Base-by-base conservation (phyloP, 148 eudicot genomes). In the Vaccinium vitisidaea region DNA sequence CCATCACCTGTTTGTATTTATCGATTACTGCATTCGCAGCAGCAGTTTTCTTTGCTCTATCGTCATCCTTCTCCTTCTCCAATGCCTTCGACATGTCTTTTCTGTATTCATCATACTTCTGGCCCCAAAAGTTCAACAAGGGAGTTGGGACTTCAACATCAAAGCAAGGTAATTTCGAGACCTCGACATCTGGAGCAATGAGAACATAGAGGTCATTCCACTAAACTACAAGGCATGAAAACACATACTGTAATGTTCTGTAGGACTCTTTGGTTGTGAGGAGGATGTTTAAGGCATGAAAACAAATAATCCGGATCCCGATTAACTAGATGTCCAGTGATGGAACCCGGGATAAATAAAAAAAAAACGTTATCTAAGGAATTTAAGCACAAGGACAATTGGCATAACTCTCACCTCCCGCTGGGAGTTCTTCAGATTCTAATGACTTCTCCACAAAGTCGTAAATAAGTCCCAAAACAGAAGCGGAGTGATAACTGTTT, bases 401-500 rank as follows among this genome's bases (percentile, higher is more conserved):
- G 14, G n/a, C 0, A 14, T 58, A 63, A 70, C 11, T 83, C 86
- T 89, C 25, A 93, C 98, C 94, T 58, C 61, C 56, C 58, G 85
- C 19, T 9, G 74, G 65, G 12, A 49, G 71, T 56, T 75, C 67
- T 32, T 84, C 83, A 9, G 82, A 1, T 69, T 77, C 50, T 46
- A 78, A 78, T 70, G 85, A 82, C 30, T 79, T 13, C 5, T 65
- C 71, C 5, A 87, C 91, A 21, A 21, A 80, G 75, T 93, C 93
- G 82, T 80, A 91, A 30, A 94, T 88, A 43, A 80, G 75, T 52
- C 95, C 98, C 81, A 94, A 76, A 54, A 93, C 80, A 75, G 98
- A 95, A 46, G 83, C 85, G 18, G 98, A 95, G 23, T 43, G 65
- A 80, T 88, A 95, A 54, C 63, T 83, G 2, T 76, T 15, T 13